These are phyloP conservation scores for Mariannaea sp. DNA, from an alignment of 2,329 filamentous ascomycete species.

Conservation along the genomic window DNA sequence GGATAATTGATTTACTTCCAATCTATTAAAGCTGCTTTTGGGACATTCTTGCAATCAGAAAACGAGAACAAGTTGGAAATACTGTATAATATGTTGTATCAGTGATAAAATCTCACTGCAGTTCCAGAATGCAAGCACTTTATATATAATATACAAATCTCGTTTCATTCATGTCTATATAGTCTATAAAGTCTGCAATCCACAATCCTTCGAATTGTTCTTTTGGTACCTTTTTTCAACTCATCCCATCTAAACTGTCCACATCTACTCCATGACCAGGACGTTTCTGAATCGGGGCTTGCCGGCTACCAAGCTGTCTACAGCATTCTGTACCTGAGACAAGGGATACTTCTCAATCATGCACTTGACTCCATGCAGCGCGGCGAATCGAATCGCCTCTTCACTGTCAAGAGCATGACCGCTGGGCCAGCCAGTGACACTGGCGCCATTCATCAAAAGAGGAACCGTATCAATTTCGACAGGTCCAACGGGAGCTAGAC, in stretches of 20 bases:
- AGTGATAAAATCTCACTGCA: background rate
- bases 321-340: conserved; percentile 51
- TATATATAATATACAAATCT: background rate
- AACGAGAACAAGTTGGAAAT: no score
- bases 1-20: no score
- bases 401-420: conserved; percentile 67
- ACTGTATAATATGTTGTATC: no score
- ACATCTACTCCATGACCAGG: conserved; percentile 44
- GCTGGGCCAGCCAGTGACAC: conserved; percentile 66
- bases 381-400: conserved; percentile 69
- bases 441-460: conserved; percentile 57
- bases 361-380: conserved; percentile 65
- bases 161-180: background rate
- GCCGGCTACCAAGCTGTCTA: conserved; percentile 47
- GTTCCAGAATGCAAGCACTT: background rate
- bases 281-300: conserved; percentile 54
- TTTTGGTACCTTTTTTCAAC: no score
- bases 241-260: background rate
- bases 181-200: no score
- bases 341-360: conserved; percentile 69
- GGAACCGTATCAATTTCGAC: conserved; percentile 50
- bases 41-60: no score
- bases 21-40: no score
- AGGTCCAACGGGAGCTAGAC: conserved; percentile 58
- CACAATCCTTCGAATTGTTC: no score